phyloP scores from a whole-genome alignment of 495 filamentous ascomycete species.

The Bacidia gigantensis region DNA sequence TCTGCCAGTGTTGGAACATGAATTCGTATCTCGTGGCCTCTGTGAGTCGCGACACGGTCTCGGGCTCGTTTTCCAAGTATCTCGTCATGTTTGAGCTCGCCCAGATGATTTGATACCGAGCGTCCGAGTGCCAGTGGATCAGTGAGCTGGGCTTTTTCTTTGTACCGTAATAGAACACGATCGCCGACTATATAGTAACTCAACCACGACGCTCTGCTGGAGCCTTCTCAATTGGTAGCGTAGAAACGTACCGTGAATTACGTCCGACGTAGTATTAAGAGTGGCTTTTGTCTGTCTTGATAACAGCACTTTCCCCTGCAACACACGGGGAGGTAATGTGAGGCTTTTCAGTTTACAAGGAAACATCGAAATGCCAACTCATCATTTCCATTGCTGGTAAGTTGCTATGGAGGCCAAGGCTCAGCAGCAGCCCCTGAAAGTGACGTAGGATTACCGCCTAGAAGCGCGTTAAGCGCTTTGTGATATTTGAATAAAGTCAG shows the following conservation, averaged over 20 bases:
- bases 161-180: constrained; percentile 38
- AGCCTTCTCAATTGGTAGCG: neutral
- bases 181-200: constrained; percentile 36
- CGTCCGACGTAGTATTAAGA: neutral
- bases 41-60: constrained; percentile 38
- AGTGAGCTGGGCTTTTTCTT: constrained; percentile 30
- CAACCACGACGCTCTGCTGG: neutral
- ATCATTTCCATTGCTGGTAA: too few relatives aligned
- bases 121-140: constrained; percentile 34
- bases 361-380: too few relatives aligned
- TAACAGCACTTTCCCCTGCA: neutral
- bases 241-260: neutral
- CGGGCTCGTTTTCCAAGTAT: constrained; percentile 51
- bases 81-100: constrained; percentile 39
- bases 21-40: constrained; percentile 38
- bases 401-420: too few relatives aligned
- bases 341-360: too few relatives aligned
- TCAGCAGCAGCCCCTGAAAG: neutral
- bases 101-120: constrained; percentile 34
- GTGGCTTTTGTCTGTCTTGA: neutral
- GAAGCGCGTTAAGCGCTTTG: neutral
- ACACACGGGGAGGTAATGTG: neutral
- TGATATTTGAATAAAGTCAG: too few relatives aligned
- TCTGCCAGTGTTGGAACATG: constrained; percentile 54
- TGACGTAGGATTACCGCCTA: neutral